Percentiles rank a stretch among this genome's conserved stretches.
Conservation (phyloP, 106 monocot genomes). For the Dioscorea zingiberensis region DNA sequence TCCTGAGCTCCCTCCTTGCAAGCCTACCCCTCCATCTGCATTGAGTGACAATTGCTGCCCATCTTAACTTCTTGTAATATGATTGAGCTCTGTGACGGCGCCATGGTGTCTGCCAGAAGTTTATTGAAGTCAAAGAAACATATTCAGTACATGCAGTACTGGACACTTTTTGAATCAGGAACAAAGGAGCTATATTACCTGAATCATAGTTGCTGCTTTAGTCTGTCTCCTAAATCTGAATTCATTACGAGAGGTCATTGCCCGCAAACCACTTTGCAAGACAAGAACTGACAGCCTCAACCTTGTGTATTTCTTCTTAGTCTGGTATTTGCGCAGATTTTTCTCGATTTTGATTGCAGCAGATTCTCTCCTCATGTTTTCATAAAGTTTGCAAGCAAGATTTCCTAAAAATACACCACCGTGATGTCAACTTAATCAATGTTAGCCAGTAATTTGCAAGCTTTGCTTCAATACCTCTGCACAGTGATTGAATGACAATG, state of each 20-base stretch:
- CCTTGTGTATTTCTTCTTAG: slow-evolving; percentile 52
- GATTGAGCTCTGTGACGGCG: slow-evolving; percentile 55
- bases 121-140: background rate
- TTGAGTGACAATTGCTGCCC: slow-evolving; percentile 67
- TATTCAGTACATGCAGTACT: background rate
- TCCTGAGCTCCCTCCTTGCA: slow-evolving; percentile 84
- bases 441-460: too few relatives aligned
- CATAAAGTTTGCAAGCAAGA: slow-evolving; percentile 73
- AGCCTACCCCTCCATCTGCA: slow-evolving; percentile 89
- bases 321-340: slow-evolving; percentile 47
- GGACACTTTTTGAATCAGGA: background rate
- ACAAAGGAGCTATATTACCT: slow-evolving; percentile 34
- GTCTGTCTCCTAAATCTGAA: slow-evolving; percentile 62
- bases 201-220: slow-evolving; percentile 65
- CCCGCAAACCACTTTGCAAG: slow-evolving; percentile 82
- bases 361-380: slow-evolving; percentile 56
- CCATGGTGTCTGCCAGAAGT: slow-evolving; percentile 54
- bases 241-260: slow-evolving; percentile 71
- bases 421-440: background rate
- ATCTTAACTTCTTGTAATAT: slow-evolving; percentile 65
- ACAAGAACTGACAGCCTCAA: slow-evolving; percentile 54
- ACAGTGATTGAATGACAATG: slow-evolving; percentile 61
- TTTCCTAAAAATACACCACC: slow-evolving; percentile 48
- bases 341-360: slow-evolving; percentile 90
- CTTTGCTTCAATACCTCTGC: slow-evolving; percentile 56